Percentiles rank a stretch among this genome's conserved stretches.
phyloP scores from a whole-genome alignment of 257 asterid genomes.

The Capsicum pubescens region DNA sequence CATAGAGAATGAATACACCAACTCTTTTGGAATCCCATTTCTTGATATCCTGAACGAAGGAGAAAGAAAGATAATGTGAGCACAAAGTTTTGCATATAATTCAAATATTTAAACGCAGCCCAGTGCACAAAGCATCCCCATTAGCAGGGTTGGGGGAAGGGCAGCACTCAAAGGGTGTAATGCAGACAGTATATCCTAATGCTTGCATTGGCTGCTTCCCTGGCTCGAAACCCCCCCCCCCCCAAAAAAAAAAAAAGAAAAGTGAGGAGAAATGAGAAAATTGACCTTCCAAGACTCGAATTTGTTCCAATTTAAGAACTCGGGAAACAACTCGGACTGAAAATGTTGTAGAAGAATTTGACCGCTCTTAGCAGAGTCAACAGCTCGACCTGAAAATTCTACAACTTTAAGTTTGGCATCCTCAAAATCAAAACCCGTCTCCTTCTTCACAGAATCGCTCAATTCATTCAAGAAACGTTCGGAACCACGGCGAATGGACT shows the following conservation, averaged over 20 bases:
- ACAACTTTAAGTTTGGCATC: slow-evolving; percentile 43
- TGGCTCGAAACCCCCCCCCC: too few relatives aligned
- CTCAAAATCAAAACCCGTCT: slow-evolving; percentile 66
- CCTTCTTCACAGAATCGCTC: slow-evolving; percentile 73
- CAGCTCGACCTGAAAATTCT: slow-evolving; percentile 47
- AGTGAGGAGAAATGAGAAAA: neutral
- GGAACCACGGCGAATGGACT: slow-evolving; percentile 66
- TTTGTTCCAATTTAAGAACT: slow-evolving; percentile 75
- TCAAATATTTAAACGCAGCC: neutral
- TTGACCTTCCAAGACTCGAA: slow-evolving; percentile 95
- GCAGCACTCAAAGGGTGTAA: too few relatives aligned
- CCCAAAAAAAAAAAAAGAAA: too few relatives aligned
- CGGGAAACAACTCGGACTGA: slow-evolving; percentile 62
- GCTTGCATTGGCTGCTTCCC: too few relatives aligned
- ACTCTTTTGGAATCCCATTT: slow-evolving; percentile 81
- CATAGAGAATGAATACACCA: slow-evolving; percentile 69
- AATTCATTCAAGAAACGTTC: slow-evolving; percentile 62
- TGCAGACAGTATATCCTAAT: too few relatives aligned
- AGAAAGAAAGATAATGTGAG: slow-evolving; percentile 9
- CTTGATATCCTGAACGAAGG: slow-evolving; percentile 67
- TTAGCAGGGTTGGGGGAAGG: too few relatives aligned
- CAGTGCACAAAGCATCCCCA: too few relatives aligned
- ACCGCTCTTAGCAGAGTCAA: slow-evolving; percentile 44
- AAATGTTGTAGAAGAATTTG: slow-evolving; percentile 50
- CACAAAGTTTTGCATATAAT: neutral